Conservation (phyloP, 2,329 filamentous ascomycete genomes). For the Camillea tinctor region DNA sequence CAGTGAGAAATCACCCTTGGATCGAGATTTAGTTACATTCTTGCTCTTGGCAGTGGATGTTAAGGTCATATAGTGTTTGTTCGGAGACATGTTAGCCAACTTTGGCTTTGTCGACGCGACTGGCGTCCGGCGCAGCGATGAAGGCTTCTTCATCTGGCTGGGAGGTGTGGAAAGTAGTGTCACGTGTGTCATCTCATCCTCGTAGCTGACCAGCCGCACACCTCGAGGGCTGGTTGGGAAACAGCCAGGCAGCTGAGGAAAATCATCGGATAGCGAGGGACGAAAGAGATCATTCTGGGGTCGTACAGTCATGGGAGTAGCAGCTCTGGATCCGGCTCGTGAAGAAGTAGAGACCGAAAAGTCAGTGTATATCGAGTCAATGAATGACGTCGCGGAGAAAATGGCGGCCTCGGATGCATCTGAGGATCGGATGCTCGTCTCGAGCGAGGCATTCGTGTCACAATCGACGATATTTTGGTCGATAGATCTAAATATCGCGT, state of each 20-base stretch:
- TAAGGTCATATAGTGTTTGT: constrained; percentile 43
- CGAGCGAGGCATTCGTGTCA: constrained; percentile 56
- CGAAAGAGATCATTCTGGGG: constrained; percentile 43
- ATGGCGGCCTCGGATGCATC: constrained; percentile 82
- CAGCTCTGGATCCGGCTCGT: constrained; percentile 62
- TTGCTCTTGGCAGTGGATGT: constrained; percentile 47
- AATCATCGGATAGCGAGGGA: constrained; percentile 36
- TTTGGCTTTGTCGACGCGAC: constrained; percentile 28
- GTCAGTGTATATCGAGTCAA: constrained; percentile 77
- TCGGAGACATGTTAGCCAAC: constrained; percentile 31
- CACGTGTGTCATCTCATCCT: constrained; percentile 27
- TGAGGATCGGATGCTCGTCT: constrained; percentile 71
- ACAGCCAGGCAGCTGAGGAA: constrained; percentile 21
- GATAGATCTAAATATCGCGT: constrained; percentile 83
- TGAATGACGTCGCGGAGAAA: constrained; percentile 69
- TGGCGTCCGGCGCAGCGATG: constrained; percentile 11
- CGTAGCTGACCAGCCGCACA: constrained; percentile 42
- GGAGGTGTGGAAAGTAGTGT: constrained; percentile 29
- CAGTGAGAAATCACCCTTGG: constrained; percentile 54
- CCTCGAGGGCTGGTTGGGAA: constrained; percentile 40
- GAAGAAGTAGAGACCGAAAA: constrained; percentile 44
- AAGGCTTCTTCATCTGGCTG: constrained; percentile 14
- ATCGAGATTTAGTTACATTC: constrained; percentile 45
- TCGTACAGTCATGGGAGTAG: constrained; percentile 68
- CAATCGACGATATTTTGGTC: constrained; percentile 67